A percentile compares a stretch with the other conserved stretches of the same genome.
Conservation (phyloP, 2,329 filamentous ascomycete genomes). For the Aspergillus sp. region DNA sequence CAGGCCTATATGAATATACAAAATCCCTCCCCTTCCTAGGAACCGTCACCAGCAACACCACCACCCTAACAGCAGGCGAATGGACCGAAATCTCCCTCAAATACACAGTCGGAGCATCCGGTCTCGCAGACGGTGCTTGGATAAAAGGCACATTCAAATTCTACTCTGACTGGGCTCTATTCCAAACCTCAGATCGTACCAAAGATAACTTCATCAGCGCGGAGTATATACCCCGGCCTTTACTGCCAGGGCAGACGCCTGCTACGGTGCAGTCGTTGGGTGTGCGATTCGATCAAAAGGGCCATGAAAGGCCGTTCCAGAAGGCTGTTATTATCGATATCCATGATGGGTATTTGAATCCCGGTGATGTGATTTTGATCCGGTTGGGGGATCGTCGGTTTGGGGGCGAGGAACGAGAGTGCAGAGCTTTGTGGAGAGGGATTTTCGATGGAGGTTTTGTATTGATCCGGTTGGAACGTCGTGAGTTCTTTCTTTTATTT, state of each 20-base stretch:
- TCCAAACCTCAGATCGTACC: constrained; percentile 6
- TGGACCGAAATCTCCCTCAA: constrained; percentile 7
- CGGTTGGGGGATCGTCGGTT: constrained; percentile 9
- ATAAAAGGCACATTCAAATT: constrained; percentile 11
- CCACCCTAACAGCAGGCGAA: constrained; percentile 5
- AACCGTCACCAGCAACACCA: constrained; percentile 3
- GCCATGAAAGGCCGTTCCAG: constrained; percentile 9
- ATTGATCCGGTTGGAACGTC: constrained; percentile 10
- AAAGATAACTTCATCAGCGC: constrained; percentile 10
- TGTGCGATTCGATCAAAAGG: constrained; percentile 8
- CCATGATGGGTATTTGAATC: constrained; percentile 9
- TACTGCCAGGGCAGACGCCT: constrained; percentile 3
- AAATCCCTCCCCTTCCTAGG: constrained; percentile 7
- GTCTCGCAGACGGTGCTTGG: constrained; percentile 9
- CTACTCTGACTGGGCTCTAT: constrained; percentile 9
- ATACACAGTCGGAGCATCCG: constrained; percentile 8
- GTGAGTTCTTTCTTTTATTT: constrained; percentile 2
- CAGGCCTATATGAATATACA: constrained; percentile 9
- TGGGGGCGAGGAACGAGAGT: constrained; percentile 4
- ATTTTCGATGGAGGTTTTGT: constrained; percentile 9
- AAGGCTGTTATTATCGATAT: constrained; percentile 10
- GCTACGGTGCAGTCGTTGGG: constrained; percentile 8
- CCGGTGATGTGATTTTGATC: constrained; percentile 8
- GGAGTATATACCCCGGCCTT: constrained; percentile 5
- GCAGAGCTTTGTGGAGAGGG: constrained; percentile 8